These are phyloP conservation scores for Coniochaeta sp. DNA, from an alignment of 2,329 filamentous ascomycete species.

Conservation along the genomic window DNA sequence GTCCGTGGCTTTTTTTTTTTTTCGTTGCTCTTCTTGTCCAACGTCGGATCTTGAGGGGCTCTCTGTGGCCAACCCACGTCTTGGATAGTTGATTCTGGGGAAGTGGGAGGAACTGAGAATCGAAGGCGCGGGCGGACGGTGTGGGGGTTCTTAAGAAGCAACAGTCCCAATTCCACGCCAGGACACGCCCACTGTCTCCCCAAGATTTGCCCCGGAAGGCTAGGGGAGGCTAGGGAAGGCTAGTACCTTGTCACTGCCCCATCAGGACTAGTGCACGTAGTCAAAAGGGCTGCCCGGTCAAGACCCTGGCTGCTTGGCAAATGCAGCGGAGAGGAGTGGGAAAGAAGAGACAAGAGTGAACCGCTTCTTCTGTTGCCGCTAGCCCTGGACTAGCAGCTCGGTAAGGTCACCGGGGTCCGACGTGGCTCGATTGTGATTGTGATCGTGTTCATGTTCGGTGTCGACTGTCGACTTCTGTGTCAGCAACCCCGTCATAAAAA, in stretches of 20 bases:
- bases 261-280: not conserved
- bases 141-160: conserved; percentile 17
- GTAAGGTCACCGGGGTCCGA: not conserved
- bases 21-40: conserved; percentile 6
- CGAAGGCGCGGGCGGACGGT: conserved; percentile 10
- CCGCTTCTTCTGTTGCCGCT: not conserved
- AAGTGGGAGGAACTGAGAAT: conserved; percentile 11
- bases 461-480: not conserved
- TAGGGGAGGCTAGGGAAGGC: not conserved
- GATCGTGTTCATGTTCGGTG: not conserved
- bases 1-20: conserved; percentile 12
- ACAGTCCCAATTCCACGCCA: not conserved
- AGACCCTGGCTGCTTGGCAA: not conserved
- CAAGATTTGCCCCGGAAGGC: not conserved
- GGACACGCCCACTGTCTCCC: not conserved
- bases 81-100: conserved; percentile 11
- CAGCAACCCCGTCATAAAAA: not conserved
- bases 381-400: not conserved
- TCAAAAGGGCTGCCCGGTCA: not conserved
- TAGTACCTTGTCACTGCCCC: not conserved
- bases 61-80: not conserved
- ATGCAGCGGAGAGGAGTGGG: not conserved
- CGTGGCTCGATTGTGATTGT: not conserved
- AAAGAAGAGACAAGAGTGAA: not conserved
- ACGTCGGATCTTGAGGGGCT: conserved; percentile 8